Percentiles rank a stretch among this genome's conserved stretches.
Conservation (phyloP, 257 asterid species). For the Solanum microdontum region DNA sequence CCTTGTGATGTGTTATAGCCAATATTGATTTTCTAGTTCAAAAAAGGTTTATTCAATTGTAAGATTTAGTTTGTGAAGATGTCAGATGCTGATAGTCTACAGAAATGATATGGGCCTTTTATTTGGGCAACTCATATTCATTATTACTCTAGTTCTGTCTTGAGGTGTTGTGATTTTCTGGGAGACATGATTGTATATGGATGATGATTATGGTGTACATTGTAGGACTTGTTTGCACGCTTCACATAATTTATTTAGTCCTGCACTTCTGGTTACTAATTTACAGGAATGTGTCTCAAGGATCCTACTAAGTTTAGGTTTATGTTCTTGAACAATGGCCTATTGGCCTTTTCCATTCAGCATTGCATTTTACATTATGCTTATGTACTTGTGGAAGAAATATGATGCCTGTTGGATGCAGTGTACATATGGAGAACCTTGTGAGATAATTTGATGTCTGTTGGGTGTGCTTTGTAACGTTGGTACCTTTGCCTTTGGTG, state of each 20-base stretch:
- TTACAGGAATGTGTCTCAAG: background rate
- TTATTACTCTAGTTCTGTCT: background rate
- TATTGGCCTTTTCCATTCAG: background rate
- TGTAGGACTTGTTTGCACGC: background rate
- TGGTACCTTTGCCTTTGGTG: background rate
- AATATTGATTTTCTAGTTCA: background rate
- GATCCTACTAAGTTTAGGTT: background rate
- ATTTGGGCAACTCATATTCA: background rate
- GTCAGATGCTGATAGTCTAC: background rate
- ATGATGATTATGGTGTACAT: background rate
- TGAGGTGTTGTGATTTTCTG: background rate
- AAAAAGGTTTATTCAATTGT: background rate
- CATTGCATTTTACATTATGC: background rate
- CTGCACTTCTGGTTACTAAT: background rate
- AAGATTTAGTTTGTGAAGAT: background rate
- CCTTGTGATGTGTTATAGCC: background rate
- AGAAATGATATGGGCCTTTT: background rate
- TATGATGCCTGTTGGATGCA: background rate
- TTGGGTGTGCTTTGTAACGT: background rate
- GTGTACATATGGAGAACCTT: background rate
- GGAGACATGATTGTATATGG: background rate
- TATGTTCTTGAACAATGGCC: background rate
- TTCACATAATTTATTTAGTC: background rate
- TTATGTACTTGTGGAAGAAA: background rate
- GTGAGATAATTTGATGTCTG: background rate